Percentiles rank a stretch among this genome's conserved stretches.
These are phyloP conservation scores for Apiosordaria backusii DNA, from an alignment of 495 filamentous ascomycete species.

Conservation along the genomic window DNA sequence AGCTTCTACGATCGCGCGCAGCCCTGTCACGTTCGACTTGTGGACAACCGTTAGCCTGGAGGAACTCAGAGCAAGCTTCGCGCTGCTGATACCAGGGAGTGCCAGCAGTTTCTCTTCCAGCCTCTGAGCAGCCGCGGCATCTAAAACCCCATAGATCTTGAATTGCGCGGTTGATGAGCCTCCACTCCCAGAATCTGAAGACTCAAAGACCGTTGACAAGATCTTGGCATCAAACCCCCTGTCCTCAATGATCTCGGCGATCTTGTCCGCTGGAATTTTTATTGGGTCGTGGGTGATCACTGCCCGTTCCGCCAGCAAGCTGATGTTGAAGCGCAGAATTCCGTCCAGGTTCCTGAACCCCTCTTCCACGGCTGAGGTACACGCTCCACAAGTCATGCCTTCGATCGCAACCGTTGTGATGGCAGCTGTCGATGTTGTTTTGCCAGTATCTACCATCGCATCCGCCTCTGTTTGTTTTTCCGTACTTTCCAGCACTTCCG, in stretches of 20 bases:
- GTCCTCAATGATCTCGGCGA: conserved; percentile 88
- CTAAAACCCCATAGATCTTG: conserved; percentile 76
- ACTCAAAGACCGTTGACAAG: conserved; percentile 54
- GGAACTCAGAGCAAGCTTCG: conserved; percentile 64
- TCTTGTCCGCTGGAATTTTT: conserved; percentile 64
- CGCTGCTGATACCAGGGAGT: conserved; percentile 67
- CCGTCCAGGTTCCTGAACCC: conserved; percentile 73
- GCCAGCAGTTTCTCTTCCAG: conserved; percentile 67
- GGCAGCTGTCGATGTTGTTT: conserved; percentile 38
- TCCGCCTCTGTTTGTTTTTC: conserved; percentile 33
- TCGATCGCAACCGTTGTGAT: conserved; percentile 85
- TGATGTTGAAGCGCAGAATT: conserved; percentile 86
- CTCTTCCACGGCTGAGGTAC: conserved; percentile 83
- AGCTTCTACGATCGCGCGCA: conserved; percentile 76
- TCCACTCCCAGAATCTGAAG: conserved; percentile 40
- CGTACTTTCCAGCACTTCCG: conserved; percentile 61
- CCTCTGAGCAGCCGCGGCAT: conserved; percentile 62
- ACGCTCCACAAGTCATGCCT: conserved; percentile 97
- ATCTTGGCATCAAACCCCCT: conserved; percentile 87
- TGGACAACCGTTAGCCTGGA: conserved; percentile 68
- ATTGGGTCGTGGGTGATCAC: conserved; percentile 77
- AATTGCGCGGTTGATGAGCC: conserved; percentile 60
- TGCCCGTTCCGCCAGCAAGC: conserved; percentile 85
- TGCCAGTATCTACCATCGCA: conserved; percentile 29
- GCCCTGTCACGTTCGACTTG: conserved; percentile 64